Percentiles rank a stretch among this genome's conserved stretches.
Conservation (phyloP, 2,329 filamentous ascomycete species). For the Paracoccidioides brasiliensis region DNA sequence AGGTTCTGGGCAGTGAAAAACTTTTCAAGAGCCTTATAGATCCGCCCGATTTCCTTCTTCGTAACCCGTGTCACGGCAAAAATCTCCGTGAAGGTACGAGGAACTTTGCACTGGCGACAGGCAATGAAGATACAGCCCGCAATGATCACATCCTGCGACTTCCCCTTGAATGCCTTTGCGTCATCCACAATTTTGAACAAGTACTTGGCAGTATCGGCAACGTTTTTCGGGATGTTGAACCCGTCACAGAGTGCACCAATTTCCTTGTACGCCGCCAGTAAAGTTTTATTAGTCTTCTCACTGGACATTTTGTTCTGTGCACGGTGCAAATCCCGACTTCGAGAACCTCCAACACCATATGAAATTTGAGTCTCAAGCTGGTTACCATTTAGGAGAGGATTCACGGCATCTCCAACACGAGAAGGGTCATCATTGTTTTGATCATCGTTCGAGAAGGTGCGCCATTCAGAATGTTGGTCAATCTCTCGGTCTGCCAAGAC, state of each 20-base stretch:
- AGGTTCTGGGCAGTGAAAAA: conserved; percentile 67
- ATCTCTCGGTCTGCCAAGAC: conserved; percentile 85
- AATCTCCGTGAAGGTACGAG: conserved; percentile 88
- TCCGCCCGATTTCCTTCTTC: conserved; percentile 94
- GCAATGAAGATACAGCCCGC: conserved; percentile 97
- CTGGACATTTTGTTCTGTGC: conserved; percentile 69
- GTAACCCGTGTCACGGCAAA: conserved; percentile 83
- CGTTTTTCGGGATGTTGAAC: conserved; percentile 65
- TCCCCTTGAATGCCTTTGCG: conserved; percentile 86
- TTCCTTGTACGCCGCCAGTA: conserved; percentile 74
- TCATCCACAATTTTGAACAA: conserved; percentile 93
- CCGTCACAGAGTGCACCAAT: conserved; percentile 80
- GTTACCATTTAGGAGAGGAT: conserved; percentile 77
- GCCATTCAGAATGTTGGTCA: conserved; percentile 94
- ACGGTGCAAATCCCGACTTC: conserved; percentile 62
- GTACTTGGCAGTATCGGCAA: conserved; percentile 82
- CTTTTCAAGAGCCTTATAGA: conserved; percentile 84
- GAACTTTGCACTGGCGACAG: conserved; percentile 75
- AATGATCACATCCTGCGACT: conserved; percentile 84
- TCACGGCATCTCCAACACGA: conserved; percentile 89
- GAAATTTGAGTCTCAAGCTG: conserved; percentile 82
- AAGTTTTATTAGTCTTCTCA: conserved; percentile 70
- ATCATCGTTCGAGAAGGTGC: conserved; percentile 97
- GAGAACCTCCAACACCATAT: conserved; percentile 58
- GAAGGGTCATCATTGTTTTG: conserved; percentile 93